Conservation (phyloP, 441 rosid genomes). For the Bocquillonia castaneifolia region DNA sequence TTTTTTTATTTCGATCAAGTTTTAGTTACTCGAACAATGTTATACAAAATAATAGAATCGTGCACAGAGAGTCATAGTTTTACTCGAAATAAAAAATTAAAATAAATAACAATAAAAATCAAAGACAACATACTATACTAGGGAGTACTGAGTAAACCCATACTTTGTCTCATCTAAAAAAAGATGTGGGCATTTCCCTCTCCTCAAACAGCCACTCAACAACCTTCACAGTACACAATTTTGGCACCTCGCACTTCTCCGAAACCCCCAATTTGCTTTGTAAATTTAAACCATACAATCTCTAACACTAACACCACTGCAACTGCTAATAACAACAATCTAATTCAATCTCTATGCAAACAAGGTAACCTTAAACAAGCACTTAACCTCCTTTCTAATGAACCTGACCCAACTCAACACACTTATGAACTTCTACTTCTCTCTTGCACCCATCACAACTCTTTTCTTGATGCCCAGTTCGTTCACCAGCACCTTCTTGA, state of each 20-base stretch:
- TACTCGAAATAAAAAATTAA: no score
- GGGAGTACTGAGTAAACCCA: neutral
- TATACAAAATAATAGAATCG: no score
- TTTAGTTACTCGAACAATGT: no score
- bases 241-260: constrained; percentile 30
- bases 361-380: constrained; percentile 70
- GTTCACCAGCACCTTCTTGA: constrained; percentile 60
- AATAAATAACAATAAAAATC: no score
- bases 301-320: no score
- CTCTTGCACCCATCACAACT: constrained; percentile 49
- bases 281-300: constrained; percentile 34
- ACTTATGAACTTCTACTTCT: constrained; percentile 79
- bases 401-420: constrained; percentile 62
- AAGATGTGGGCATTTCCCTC: constrained; percentile 49
- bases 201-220: constrained; percentile 39
- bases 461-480: constrained; percentile 48
- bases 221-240: constrained; percentile 23
- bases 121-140: no score
- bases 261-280: constrained; percentile 36
- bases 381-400: constrained; percentile 46
- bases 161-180: constrained; percentile 8
- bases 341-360: constrained; percentile 61
- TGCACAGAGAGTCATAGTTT: no score
- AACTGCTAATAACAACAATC: constrained; percentile 35
- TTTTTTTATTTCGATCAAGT: no score